Conservation (phyloP, 2,329 filamentous ascomycete genomes). For the Paraphoma sp. region DNA sequence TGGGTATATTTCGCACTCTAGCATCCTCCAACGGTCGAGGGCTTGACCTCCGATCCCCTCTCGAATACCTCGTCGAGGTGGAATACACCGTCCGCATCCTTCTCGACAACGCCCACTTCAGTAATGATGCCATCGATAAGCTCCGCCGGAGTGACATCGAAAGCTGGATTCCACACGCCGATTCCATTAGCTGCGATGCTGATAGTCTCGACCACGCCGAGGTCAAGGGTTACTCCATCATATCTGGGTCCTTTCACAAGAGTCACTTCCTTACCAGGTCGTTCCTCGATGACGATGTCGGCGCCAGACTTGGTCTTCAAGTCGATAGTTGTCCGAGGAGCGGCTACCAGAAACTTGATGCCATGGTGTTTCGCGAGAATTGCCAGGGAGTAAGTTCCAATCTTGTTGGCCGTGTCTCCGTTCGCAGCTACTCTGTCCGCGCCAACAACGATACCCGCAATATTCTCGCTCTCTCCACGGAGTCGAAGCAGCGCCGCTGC, state of each 20-base stretch:
- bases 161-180: constrained; percentile 93
- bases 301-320: constrained; percentile 76
- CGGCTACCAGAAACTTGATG: constrained; percentile 93
- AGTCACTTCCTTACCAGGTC: constrained; percentile 81
- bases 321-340: constrained; percentile 93
- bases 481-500: constrained; percentile 81
- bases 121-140: constrained; percentile 95
- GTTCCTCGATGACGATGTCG: constrained; percentile 90
- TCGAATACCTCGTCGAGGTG: constrained; percentile 57
- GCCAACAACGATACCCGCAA: constrained; percentile 89
- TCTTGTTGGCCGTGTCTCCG: constrained; percentile 98
- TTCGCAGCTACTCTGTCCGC: constrained; percentile 96
- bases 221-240: constrained; percentile 68
- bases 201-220: constrained; percentile 70
- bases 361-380: constrained; percentile 89
- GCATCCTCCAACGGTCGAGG: constrained; percentile 40
- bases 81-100: constrained; percentile 74
- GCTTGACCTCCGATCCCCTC: constrained; percentile 29
- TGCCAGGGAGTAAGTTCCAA: constrained; percentile 91
- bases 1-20: background rate
- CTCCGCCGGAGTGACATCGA: constrained; percentile 89
- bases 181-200: constrained; percentile 81
- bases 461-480: constrained; percentile 66
- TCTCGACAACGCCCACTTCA: constrained; percentile 85
- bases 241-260: constrained; percentile 79